These are phyloP conservation scores for Gracilariopsis chorda DNA, from an alignment of 23 red algal genomes.

Conservation along the genomic window DNA sequence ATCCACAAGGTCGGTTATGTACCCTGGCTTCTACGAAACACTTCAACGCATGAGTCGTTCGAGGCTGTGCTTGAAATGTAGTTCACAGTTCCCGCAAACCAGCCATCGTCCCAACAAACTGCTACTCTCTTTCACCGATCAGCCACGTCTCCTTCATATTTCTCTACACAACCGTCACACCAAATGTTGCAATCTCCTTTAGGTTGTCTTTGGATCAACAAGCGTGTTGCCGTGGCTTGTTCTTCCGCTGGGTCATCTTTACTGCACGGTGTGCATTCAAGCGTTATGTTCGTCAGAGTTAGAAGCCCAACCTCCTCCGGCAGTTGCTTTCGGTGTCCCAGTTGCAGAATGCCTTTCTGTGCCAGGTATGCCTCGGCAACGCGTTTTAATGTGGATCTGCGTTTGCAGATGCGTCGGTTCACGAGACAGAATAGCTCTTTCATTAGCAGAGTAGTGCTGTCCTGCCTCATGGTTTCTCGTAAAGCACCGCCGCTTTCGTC, in stretches of 20 bases:
- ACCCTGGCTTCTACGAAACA: not conserved
- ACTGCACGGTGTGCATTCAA: not conserved
- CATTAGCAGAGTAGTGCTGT: not conserved
- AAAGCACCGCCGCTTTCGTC: too few species aligned
- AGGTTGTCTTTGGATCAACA: not conserved
- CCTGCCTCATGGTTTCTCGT: not conserved
- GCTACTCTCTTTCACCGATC: not conserved
- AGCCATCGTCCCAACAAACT: not conserved
- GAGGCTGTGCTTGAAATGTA: not conserved
- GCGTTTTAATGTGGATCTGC: not conserved
- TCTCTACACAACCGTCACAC: not conserved
- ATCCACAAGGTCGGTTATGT: not conserved
- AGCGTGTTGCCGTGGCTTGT: not conserved
- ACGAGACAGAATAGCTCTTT: not conserved
- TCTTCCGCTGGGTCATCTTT: not conserved
- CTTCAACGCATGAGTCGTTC: not conserved
- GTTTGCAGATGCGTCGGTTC: not conserved
- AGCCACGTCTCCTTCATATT: not conserved
- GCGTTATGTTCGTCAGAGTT: not conserved
- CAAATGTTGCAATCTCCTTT: not conserved
- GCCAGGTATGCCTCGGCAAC: not conserved
- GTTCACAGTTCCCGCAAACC: not conserved
- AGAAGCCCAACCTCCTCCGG: not conserved
- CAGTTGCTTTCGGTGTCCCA: not conserved
- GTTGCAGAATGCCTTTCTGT: not conserved